Base-by-base conservation (phyloP, 2,329 filamentous ascomycete genomes). In the Aureobasidium sp. region DNA sequence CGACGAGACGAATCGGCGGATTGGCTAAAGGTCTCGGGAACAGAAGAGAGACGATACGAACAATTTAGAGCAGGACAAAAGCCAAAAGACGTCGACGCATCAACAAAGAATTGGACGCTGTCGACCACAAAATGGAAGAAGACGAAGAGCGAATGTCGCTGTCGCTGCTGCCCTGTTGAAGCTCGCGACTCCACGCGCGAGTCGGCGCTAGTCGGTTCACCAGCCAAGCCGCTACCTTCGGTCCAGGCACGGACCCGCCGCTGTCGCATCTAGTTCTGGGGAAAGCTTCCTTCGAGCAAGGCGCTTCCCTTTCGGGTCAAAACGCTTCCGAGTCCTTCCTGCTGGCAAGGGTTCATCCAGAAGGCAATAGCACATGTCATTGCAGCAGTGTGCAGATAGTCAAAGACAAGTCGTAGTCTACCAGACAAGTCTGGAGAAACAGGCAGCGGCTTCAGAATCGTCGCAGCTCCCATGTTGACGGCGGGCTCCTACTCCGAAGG, bases 11-110 rank as follows among this genome's bases (percentile, higher is more conserved):
- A 60, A 4, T 13, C 34, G 8, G 44, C 8, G 34, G 30, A n/a
- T 39, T 32, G 27, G 32, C 11, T 16, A 37, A 44, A 29, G 21
- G 45, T 41, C 48, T 54, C 48, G 49, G 29, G 39, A 54, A 11
- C 47, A 29, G 30, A 42, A 64, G 42, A 62, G 62, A 51, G 61
- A 62, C 30, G 49, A 54, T 64, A 64, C 63, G 61, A 64, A 64
- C 63, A 64, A 64, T 63, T 41, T 59, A 14, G 57, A 21, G 42
- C 42, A 54, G 27, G 29, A 50, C 36, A 63, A 21, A 47, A 50
- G 57, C 39, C 44, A 37, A 34, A 29, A 47, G 25, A 49, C 45
- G 57, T 27, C 57, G 57, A 59, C 57, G 57, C 44, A 49, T 49
- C 57, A 58, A 59, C 34, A 10, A 59, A 41, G 16, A 50, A 49